A percentile compares a stretch with the other conserved stretches of the same genome.
These are phyloP conservation scores for Oemleria cerasiformis DNA, from an alignment of 306 rosid genomes.

Conservation along the genomic window DNA sequence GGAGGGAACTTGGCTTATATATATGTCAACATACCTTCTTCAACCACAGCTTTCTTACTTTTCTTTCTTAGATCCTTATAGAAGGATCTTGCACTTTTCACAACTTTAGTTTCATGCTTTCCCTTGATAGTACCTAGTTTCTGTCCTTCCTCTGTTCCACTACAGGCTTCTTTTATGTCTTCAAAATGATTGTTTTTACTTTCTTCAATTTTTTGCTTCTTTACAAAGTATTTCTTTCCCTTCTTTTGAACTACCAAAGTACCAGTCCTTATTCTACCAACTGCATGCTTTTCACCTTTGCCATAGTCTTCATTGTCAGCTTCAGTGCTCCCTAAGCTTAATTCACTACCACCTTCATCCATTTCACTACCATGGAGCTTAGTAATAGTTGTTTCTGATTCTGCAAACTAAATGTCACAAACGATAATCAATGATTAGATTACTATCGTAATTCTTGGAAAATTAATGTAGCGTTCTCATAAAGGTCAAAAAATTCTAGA, in stretches of 20 bases:
- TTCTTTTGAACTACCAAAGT: slow-evolving; percentile 43
- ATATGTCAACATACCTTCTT: slow-evolving; percentile 42
- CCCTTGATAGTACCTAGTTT: slow-evolving; percentile 44
- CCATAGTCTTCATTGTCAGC: slow-evolving; percentile 52
- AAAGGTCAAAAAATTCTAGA: slow-evolving; percentile 16
- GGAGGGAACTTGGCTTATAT: slow-evolving; percentile 18
- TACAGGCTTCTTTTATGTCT: slow-evolving; percentile 66
- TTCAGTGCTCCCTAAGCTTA: slow-evolving; percentile 74
- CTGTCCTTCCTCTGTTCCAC: slow-evolving; percentile 76
- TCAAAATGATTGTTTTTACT: slow-evolving; percentile 50
- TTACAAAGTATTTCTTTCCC: slow-evolving; percentile 40
- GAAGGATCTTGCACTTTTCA: slow-evolving; percentile 45
- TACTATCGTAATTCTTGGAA: slow-evolving; percentile 17
- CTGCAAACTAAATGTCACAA: slow-evolving; percentile 48
- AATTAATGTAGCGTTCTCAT: slow-evolving; percentile 2
- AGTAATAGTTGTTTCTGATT: slow-evolving; percentile 41
- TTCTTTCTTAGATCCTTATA: slow-evolving; percentile 54
- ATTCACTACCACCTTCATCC: slow-evolving; percentile 62
- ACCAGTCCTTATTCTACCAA: slow-evolving; percentile 36
- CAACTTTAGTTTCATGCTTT: slow-evolving; percentile 45
- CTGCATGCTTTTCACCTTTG: slow-evolving; percentile 30
- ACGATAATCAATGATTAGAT: neutral
- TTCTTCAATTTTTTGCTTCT: slow-evolving; percentile 51
- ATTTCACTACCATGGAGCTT: slow-evolving; percentile 44
- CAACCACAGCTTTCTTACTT: slow-evolving; percentile 54